Evolutionary conservation across 345 rosid genomes (phyloP), one percentile per base, ranked within the genome.

Genomic region (Jatropha curcas): DNA sequence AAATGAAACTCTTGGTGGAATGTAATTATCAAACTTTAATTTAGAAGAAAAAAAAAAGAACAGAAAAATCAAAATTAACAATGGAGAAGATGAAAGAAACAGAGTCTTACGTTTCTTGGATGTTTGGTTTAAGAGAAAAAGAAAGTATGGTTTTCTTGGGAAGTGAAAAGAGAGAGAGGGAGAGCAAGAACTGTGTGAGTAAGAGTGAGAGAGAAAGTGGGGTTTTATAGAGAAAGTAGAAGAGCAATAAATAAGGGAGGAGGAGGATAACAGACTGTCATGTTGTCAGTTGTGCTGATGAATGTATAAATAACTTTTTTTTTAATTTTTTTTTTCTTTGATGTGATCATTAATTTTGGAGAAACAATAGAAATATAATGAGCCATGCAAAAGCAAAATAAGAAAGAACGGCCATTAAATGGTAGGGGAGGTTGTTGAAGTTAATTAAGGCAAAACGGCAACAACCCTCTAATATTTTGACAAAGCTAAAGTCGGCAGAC

Each of bases 331-430:
- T n/a, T n/a, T n/a, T n/a, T n/a, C n/a, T n/a, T n/a, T n/a, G n/a
- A n/a, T n/a, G n/a, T n/a, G n/a, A n/a, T 35, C 0, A 1, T 50
- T 22, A 16, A 53, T 41, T 9, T 0, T 41, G 12, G 12, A 41
- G 45, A 41, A 41, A 1, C 1, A 7, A 41, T 39, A 39, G 7
- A 4, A 35, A 52, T 68, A n/a, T 52, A 7, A 65, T 35, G 5
- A 53, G 48, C 46, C 62, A 56, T 24, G 35, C 24, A 35, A 17
- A 11, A 20, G 5, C 37, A 71, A 39, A 22, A 28, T 12, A 48
- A 5, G 2, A 46, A 46, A 67, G 7, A n/a, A 9, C 77, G 72
- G 77, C 72, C 71, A 58, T 74, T 74, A 57, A 74, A 43, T 58
- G 71, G 27, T 59, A 48, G 39, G 66, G 0, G 14, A 46, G 37